These are phyloP conservation scores for Wallacemonas sp. DNA, from an alignment of 208 protist species.

Conservation along the genomic window DNA sequence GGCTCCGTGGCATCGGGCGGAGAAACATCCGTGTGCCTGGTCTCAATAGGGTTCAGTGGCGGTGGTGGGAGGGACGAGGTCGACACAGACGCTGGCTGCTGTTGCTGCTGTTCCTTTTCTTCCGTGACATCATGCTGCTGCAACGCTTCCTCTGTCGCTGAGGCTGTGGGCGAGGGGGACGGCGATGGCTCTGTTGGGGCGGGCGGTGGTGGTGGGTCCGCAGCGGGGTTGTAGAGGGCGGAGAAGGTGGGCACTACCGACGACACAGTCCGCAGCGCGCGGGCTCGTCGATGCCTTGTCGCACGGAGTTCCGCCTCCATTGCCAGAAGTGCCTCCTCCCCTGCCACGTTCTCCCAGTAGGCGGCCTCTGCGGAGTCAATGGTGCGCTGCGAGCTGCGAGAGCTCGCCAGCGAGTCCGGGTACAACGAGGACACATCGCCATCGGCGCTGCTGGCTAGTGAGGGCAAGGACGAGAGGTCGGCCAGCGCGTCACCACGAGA, in stretches of 20 bases:
- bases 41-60: too few relatives aligned
- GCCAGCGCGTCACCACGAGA: conserved; percentile 6
- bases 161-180: background rate
- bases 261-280: conserved; percentile 28
- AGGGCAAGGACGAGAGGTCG: conserved; percentile 22
- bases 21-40: too few relatives aligned
- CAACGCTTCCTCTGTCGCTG: too few relatives aligned
- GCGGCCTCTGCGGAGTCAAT: conserved; percentile 14
- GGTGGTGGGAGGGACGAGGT: too few relatives aligned
- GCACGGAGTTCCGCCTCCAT: conserved; percentile 50
- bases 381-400: conserved; percentile 3
- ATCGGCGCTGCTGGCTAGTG: conserved; percentile 16
- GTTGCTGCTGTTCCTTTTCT: too few relatives aligned
- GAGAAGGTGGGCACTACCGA: conserved; percentile 31
- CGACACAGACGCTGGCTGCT: too few relatives aligned
- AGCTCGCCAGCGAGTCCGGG: conserved; percentile 2
- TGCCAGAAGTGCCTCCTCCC: conserved; percentile 40
- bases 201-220: background rate
- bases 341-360: conserved; percentile 13
- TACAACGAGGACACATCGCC: conserved; percentile 24
- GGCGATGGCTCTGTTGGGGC: background rate
- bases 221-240: conserved; percentile 44
- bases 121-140: too few relatives aligned
- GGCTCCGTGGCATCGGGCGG: too few relatives aligned
- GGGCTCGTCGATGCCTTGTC: conserved; percentile 32